Evolutionary conservation across 345 rosid species (phyloP).

Genomic region (Capsella bursapastoris): DNA sequence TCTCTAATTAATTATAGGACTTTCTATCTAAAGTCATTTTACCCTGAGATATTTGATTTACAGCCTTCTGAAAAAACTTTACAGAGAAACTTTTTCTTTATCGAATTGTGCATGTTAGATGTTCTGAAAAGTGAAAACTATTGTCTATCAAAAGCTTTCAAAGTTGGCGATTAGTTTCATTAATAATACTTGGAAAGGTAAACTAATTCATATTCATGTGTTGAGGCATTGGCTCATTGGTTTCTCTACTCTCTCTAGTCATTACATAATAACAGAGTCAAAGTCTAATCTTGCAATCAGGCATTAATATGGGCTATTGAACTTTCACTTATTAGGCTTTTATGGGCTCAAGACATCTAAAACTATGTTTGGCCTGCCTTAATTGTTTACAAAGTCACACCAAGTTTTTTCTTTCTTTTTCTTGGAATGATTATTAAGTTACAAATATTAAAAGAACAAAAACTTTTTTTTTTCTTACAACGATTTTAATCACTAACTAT

Average conservation of each 20-base stretch:
- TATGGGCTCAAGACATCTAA: slow-evolving; percentile 2
- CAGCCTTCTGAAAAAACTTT: neutral
- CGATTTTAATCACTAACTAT: no score
- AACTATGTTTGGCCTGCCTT: neutral
- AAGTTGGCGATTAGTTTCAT: slow-evolving; percentile 5
- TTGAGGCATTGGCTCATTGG: slow-evolving; percentile 21
- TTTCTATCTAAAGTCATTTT: neutral
- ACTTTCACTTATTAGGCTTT: slow-evolving; percentile 8
- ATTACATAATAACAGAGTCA: neutral
- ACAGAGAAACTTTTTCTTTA: neutral
- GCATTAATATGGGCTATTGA: neutral
- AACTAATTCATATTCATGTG: neutral
- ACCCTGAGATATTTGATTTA: neutral
- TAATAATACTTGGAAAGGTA: slow-evolving; percentile 1
- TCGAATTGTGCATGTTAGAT: neutral
- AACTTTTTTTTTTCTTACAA: no score
- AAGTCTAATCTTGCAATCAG: neutral
- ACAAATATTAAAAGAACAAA: no score
- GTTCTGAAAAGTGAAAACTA: neutral
- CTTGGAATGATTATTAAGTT: no score
- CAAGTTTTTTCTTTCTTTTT: neutral
- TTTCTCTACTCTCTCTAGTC: neutral
- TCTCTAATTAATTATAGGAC: neutral
- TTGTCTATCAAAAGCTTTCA: slow-evolving; percentile 3
- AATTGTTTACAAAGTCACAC: neutral